Evolutionary conservation across 495 filamentous ascomycete genomes (phyloP), one percentile per base, ranked within the genome.

Genomic region (Aspergillus olivimuriae): DNA sequence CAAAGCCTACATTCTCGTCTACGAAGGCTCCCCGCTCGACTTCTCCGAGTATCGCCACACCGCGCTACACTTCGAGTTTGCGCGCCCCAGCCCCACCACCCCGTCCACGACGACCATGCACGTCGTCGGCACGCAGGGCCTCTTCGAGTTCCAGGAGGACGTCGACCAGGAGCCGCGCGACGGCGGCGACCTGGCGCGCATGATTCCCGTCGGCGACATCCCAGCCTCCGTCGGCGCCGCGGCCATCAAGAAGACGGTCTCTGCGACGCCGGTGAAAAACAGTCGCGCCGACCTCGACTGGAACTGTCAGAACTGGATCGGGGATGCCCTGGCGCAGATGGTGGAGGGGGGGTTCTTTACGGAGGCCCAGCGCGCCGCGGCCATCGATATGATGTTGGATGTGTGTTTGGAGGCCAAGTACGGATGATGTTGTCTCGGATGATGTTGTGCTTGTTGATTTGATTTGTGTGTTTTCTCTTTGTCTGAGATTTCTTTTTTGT

Each of bases 131-230:
- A 53, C 55, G 18, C 55, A 58, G 5, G 57, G 57, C 5, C 53
- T 63, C 31, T 63, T 61, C 41, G 32, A 50, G 14, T 63, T 51
- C 44, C 28, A 46, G 4, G 58, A 63, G 4, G 54, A 62, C 28
- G 56, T 62, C 21, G 60, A 67, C 21, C 60, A 66, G 14, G 56
- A 59, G 8, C 49, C 43, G 3, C 68, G 73, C 37, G 71, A 66
- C 28, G 48, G 51, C 4, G 84, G 86, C 19, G 82, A 88, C 45
- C 75, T 84, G 28, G 70, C 72, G 4, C 40, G 26, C 4, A 46
- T 49, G 21, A 48, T 61, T 1, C 50, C 53, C 5, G 57, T 63
- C 3, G 44, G 41, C 4, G 51, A 44, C 1, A 46, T 50, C 4
- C 41, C 53, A 2, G 50, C 48, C 4, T 35, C 45, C 1, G 42